Conservation (phyloP, 2,329 filamentous ascomycete species). For the Verticillium nonalfalfae region DNA sequence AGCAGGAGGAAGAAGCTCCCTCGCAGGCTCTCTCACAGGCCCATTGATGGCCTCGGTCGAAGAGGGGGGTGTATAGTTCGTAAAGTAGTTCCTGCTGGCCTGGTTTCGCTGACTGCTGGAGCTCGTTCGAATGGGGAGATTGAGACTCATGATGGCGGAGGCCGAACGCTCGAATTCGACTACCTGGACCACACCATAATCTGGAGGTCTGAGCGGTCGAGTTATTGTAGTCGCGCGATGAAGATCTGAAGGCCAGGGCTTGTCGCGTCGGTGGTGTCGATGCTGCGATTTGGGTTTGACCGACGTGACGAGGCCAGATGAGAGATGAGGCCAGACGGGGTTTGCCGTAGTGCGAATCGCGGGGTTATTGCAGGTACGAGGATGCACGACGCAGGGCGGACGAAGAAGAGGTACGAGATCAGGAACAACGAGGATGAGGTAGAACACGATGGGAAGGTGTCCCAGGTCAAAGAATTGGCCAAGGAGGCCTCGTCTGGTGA, state of each 20-base stretch:
- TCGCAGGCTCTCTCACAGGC: slow-evolving; percentile 48
- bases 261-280: neutral
- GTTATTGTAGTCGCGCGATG: neutral
- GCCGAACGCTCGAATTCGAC: neutral
- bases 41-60: slow-evolving; percentile 58
- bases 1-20: slow-evolving; percentile 43
- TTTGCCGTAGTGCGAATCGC: neutral
- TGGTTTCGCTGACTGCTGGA: slow-evolving; percentile 43
- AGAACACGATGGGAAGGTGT: neutral
- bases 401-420: neutral
- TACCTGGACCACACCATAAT: neutral
- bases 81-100: slow-evolving; percentile 51
- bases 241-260: neutral
- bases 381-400: neutral
- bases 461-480: neutral
- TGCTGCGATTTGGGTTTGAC: neutral
- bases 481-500: neutral
- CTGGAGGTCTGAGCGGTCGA: neutral
- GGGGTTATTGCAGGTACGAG: neutral
- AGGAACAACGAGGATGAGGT: neutral
- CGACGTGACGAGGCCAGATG: neutral
- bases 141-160: slow-evolving; percentile 38
- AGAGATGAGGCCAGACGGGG: neutral
- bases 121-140: slow-evolving; percentile 42
- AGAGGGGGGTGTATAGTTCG: slow-evolving; percentile 45